Conservation (phyloP, 108 stramenopile genomes). For the Pelagomonas calceolata region DNA sequence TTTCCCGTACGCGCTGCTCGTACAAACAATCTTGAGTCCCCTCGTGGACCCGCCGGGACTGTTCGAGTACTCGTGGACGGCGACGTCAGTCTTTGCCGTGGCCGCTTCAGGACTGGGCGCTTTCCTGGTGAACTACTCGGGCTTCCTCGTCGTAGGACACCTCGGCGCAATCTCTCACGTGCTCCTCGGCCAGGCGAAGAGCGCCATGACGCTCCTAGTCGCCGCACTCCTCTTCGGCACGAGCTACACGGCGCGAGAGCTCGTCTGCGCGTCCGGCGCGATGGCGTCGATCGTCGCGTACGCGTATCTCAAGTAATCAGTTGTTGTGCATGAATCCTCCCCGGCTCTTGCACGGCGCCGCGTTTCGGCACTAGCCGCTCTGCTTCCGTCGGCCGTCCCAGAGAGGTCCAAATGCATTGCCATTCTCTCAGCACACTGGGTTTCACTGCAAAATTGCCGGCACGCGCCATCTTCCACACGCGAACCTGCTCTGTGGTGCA, state of each 20-base stretch:
- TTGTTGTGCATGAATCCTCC: too few species aligned
- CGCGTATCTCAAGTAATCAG: too few species aligned
- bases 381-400: too few species aligned
- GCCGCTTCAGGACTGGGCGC: constrained; percentile 5
- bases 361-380: too few species aligned
- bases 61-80: constrained; percentile 5
- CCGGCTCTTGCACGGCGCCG: too few species aligned
- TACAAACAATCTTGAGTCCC: neutral
- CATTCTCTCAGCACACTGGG: too few species aligned
- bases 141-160: constrained; percentile 13
- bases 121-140: constrained; percentile 7
- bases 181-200: constrained; percentile 7
- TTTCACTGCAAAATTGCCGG: too few species aligned
- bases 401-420: too few species aligned
- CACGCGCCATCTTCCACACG: too few species aligned
- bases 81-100: neutral
- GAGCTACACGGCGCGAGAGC: neutral
- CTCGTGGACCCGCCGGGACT: constrained; percentile 11
- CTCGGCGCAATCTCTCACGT: constrained; percentile 8
- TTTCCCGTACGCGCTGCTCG: constrained; percentile 4
- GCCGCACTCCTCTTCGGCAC: neutral
- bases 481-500: too few species aligned
- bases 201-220: neutral
- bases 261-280: too few species aligned
- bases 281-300: too few species aligned